Conservation (phyloP, 2,329 filamentous ascomycete species). For the Tolypocladium ophioglossoides region DNA sequence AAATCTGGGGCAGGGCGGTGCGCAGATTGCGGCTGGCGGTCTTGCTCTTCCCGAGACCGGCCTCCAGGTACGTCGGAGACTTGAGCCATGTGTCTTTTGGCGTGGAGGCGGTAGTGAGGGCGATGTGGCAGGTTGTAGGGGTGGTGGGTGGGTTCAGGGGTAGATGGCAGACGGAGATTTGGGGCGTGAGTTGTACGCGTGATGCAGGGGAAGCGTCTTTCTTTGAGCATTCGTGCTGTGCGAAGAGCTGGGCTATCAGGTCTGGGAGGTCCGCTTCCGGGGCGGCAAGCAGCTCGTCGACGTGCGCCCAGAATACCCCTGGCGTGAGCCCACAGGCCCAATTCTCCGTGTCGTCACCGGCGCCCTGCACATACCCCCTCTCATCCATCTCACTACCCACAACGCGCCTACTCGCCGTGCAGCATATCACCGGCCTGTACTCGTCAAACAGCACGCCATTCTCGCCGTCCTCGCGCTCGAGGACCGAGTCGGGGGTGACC, state of each 20-base stretch:
- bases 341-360: conserved; percentile 88
- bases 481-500: conserved; percentile 61
- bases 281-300: conserved; percentile 46
- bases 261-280: conserved; percentile 53
- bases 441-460: conserved; percentile 34
- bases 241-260: conserved; percentile 36
- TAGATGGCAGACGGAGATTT: conserved; percentile 25
- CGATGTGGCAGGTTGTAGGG: conserved; percentile 26
- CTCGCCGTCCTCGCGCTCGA: conserved; percentile 1
- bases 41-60: conserved; percentile 64
- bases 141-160: conserved; percentile 11
- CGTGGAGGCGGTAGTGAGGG: conserved; percentile 31
- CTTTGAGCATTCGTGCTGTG: conserved; percentile 7
- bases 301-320: conserved; percentile 66
- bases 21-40: conserved; percentile 76
- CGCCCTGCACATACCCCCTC: conserved; percentile 77
- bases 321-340: conserved; percentile 81
- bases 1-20: conserved; percentile 53
- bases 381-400: conserved; percentile 56
- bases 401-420: conserved; percentile 70
- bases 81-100: conserved; percentile 30
- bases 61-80: conserved; percentile 32
- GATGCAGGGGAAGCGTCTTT: neutral
- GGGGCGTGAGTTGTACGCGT: conserved; percentile 19
- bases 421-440: conserved; percentile 69